Evolutionary conservation across 495 filamentous ascomycete genomes (phyloP).

Genomic region (Penicillium taxi): DNA sequence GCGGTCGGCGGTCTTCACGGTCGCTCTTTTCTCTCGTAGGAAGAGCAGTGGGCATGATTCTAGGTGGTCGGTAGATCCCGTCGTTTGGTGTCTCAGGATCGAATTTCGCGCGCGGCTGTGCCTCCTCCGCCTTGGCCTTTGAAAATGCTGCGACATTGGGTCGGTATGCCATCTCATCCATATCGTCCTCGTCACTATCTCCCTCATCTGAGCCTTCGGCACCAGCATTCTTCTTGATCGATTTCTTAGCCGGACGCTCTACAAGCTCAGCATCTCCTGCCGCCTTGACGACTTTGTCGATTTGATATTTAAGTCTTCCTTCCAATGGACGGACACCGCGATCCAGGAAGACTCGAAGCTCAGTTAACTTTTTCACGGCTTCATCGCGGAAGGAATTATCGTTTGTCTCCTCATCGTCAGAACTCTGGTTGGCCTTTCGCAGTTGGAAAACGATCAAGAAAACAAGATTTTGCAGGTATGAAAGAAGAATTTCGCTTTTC

Average conservation of each 20-base stretch:
- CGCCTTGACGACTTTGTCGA: conserved; percentile 81
- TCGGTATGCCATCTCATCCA: conserved; percentile 60
- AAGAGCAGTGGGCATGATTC: conserved; percentile 65
- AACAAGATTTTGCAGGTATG: conserved; percentile 90
- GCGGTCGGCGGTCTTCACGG: conserved; percentile 35
- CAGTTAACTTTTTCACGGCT: conserved; percentile 75
- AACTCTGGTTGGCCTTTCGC: conserved; percentile 38
- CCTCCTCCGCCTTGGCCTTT: conserved; percentile 28
- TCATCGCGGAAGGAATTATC: conserved; percentile 40
- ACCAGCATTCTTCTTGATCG: conserved; percentile 20
- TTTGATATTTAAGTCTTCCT: conserved; percentile 72
- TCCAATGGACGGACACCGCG: conserved; percentile 88
- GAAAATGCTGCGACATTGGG: conserved; percentile 56
- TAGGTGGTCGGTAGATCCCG: conserved; percentile 75
- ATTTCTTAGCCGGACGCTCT: conserved; percentile 16
- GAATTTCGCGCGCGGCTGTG: conserved; percentile 16
- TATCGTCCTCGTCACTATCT: conserved; percentile 36
- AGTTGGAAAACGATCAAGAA: conserved; percentile 82
- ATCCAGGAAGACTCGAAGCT: conserved; percentile 80
- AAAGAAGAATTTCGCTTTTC: conserved; percentile 91
- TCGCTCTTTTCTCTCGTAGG: conserved; percentile 54
- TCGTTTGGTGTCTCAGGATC: conserved; percentile 27
- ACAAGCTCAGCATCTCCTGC: conserved; percentile 63
- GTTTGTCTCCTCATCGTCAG: conserved; percentile 20
- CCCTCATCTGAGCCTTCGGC: conserved; percentile 24